phyloP scores from a whole-genome alignment of 2,329 filamentous ascomycete genomes.

The Penicillium sp. region DNA sequence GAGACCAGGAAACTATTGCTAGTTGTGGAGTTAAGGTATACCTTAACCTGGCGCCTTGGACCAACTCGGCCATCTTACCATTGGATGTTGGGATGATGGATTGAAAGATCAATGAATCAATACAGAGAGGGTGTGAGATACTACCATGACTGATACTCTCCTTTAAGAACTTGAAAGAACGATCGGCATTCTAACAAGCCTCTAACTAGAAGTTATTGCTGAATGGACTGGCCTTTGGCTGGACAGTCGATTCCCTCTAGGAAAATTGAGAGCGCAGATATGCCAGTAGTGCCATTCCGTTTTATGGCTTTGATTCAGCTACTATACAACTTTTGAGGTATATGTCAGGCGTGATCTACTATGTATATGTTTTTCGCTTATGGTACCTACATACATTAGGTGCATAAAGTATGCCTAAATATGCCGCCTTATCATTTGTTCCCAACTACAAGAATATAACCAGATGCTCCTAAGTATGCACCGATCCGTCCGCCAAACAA shows the following conservation, averaged over 20 bases:
- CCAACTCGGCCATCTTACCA: slow-evolving; percentile 40
- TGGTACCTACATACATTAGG: too few species aligned
- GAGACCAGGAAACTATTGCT: slow-evolving; percentile 13
- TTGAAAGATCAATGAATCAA: too few species aligned
- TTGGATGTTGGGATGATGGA: not conserved
- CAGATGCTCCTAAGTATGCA: not conserved
- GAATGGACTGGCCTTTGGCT: too few species aligned
- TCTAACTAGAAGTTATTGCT: too few species aligned
- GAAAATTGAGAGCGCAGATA: not conserved
- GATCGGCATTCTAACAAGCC: too few species aligned
- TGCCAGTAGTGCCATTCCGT: not conserved
- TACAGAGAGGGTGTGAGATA: too few species aligned
- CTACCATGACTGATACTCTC: too few species aligned
- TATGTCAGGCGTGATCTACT: too few species aligned
- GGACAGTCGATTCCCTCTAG: not conserved
- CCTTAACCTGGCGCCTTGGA: slow-evolving; percentile 39
- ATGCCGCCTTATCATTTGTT: not conserved
- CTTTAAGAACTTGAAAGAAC: too few species aligned
- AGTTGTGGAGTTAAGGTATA: slow-evolving; percentile 23
- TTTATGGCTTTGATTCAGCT: not conserved
- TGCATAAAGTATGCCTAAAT: not conserved
- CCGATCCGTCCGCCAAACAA: not conserved
- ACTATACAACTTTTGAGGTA: not conserved
- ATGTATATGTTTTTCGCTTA: too few species aligned
- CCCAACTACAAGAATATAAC: not conserved